Evolutionary conservation across 768 basidiomycete species (phyloP), one percentile per base, ranked within the genome.

Genomic region (Leccinum barrowsii): DNA sequence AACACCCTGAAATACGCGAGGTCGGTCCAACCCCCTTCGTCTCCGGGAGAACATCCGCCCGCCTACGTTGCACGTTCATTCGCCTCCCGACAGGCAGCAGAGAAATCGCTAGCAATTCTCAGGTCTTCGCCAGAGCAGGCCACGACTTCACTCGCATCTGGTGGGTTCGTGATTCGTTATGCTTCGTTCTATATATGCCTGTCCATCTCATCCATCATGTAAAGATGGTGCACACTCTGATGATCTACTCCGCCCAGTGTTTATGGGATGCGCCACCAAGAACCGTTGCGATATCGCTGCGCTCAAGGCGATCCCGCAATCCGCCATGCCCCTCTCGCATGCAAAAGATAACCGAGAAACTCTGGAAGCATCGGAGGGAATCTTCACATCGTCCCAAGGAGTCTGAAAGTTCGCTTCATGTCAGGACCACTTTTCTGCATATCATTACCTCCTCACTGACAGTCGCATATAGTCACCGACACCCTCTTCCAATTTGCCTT

Each of bases 1-100:
- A 90, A 65, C 87, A 95, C 72, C 92, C 93, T 19, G 94, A 97
- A 70, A 92, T 97, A 65, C 89, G 91, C 69, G 95, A 96, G 84
- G 94, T 94, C 70, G 51, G 63, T 15, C 21, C 4, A 42, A n/a
- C 8, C 12, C 13, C 3, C 1, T 4, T 13, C 19, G 24, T 56
- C 35, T 34, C 48, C 24, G 4, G 13, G 42, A 11, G 17, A 17
- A 59, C 70, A 32, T 32, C 32, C 4, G 11, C 32, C 32, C 32
- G 5, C 32, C 59, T 4, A 64, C 62, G 26, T 55, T 24, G 28
- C 49, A 34, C 12, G 2, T 34, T 15, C 26, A 26, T 13, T 42
- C 0, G 26, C 8, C 37, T 10, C 17, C n/a, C n/a, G 8, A 61
- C 46, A 84, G 92, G 93, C 93, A 30, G 90, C 92, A 22, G 93